phyloP scores from a whole-genome alignment of 805 yeast genomes.

The Ogataea pignaliae region DNA sequence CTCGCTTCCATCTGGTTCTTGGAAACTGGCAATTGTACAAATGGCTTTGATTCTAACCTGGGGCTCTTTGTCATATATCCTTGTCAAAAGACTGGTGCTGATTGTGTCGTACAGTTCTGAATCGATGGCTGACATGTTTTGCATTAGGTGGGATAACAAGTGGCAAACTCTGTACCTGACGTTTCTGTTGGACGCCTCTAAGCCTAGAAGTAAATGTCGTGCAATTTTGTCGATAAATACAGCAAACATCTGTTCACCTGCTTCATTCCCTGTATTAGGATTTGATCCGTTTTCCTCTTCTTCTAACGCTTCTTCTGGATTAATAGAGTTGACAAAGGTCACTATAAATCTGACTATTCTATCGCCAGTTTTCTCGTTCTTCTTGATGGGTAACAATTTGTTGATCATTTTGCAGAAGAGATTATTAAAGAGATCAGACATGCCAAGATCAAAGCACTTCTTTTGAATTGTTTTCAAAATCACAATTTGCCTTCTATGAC shows the following conservation, averaged over 20 bases:
- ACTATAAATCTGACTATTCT: constrained; percentile 66
- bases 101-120: constrained; percentile 64
- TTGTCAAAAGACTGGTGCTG: constrained; percentile 52
- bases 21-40: constrained; percentile 73
- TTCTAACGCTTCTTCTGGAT: constrained; percentile 32
- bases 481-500: constrained; percentile 71
- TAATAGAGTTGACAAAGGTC: constrained; percentile 50
- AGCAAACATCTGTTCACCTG: constrained; percentile 35
- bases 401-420: constrained; percentile 59
- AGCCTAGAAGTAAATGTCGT: constrained; percentile 68
- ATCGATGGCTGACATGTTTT: constrained; percentile 70
- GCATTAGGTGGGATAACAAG: constrained; percentile 64
- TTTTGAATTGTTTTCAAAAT: constrained; percentile 55
- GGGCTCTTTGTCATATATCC: constrained; percentile 74
- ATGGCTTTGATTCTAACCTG: constrained; percentile 81
- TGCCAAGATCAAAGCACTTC: constrained; percentile 47
- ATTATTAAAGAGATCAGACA: constrained; percentile 55
- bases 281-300: constrained; percentile 31
- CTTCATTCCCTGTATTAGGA: constrained; percentile 23
- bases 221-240: constrained; percentile 58
- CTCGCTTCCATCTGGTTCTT: constrained; percentile 45
- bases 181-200: constrained; percentile 67
- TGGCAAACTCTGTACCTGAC: constrained; percentile 82
- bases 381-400: constrained; percentile 62
- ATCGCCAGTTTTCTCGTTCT: constrained; percentile 69